Evolutionary conservation across 345 rosid species (phyloP), one percentile per base, ranked within the genome.

Genomic region (Kandelia obovata): DNA sequence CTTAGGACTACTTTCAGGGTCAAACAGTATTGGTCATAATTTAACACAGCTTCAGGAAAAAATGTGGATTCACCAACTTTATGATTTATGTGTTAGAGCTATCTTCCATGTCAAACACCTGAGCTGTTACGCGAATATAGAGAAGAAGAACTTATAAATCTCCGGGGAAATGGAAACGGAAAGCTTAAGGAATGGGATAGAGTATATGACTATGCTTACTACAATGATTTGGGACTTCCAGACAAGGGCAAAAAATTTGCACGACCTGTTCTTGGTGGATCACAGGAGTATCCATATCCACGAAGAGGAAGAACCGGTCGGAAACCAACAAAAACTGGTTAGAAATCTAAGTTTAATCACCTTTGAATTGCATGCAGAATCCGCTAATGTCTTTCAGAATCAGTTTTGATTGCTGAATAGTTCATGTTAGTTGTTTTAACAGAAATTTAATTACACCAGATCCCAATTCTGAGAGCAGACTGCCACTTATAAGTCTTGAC

Each of bases 171-270:
- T 64, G 91, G 87, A 5, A 79, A 68, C 49, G 85, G 83, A 21
- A 81, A 77, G 80, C 83, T 89, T 49, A 83, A 79, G 66, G 96
- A 91, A 65, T 91, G 99, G 99, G 97, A 94, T 73, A 87, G 99
- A 82, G 93, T 89, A 23, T 94, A 94, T 62, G 99, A 88, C 71
- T 91, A 91, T 70, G 97, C 79, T 75, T 80, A 68, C 79, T 94
- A 91, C 86, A 94, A 91, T 51, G 97, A 91, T 78, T 77, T 94
- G 70, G 97, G 89, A 69, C 75, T 70, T 73, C 97, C 97, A 0
- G 96, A 94, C 64, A 88, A 85, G 61, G 91, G 95, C 58, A 58
- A 71, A 5, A 69, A 75, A 2, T 69, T 83, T 61, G 82, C 62
- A 5, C 95, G 99, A 67, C 84, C 87, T 0, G 83, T 89, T 71